These are phyloP conservation scores for Mariannaea sp. DNA, from an alignment of 2,329 filamentous ascomycete genomes.

Conservation along the genomic window DNA sequence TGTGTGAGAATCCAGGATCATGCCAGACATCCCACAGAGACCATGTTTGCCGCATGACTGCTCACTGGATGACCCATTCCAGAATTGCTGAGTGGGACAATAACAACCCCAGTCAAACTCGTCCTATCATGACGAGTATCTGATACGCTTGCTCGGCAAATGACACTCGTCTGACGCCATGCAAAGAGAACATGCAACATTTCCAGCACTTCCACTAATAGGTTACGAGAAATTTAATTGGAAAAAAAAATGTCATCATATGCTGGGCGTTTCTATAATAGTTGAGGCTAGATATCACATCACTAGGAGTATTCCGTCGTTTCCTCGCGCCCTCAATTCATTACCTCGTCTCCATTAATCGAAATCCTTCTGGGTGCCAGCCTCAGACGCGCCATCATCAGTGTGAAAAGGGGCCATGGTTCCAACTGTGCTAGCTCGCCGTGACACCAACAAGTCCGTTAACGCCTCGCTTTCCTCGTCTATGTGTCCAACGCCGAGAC, in stretches of 20 bases:
- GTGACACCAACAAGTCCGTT: slow-evolving; percentile 53
- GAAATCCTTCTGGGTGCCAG: slow-evolving; percentile 47
- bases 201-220: too few relatives aligned
- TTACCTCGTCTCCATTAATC: slow-evolving; percentile 42
- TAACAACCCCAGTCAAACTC: not conserved
- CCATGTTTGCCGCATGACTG: not conserved
- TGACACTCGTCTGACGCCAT: too few relatives aligned
- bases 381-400: slow-evolving; percentile 28
- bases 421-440: slow-evolving; percentile 60
- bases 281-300: not conserved
- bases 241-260: not conserved
- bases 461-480: slow-evolving; percentile 63
- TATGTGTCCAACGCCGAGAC: slow-evolving; percentile 46
- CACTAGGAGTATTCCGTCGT: slow-evolving; percentile 6
- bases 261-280: not conserved
- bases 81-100: not conserved
- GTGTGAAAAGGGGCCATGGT: slow-evolving; percentile 50
- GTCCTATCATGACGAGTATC: too few relatives aligned
- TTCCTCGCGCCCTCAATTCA: not conserved
- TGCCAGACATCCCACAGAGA: not conserved
- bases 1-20: not conserved
- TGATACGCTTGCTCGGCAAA: too few relatives aligned
- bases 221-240: too few relatives aligned
- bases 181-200: too few relatives aligned
- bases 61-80: not conserved